These are phyloP conservation scores for Carex myosuroides DNA, from an alignment of 176 grass and related monocot species.

Conservation along the genomic window DNA sequence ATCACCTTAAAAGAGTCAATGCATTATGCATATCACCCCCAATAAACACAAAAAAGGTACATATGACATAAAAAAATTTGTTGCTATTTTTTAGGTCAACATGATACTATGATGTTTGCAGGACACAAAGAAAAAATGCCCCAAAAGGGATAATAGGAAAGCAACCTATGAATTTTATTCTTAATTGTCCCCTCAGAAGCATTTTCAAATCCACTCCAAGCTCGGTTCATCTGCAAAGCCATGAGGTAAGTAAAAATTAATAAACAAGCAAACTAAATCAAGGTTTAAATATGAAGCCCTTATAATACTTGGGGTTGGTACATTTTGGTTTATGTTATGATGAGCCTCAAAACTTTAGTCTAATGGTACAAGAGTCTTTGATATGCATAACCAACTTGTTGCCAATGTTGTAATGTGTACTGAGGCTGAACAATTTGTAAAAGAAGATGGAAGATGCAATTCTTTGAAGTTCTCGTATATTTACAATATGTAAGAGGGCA, in stretches of 20 bases:
- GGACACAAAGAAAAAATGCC: neutral
- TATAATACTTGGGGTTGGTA: neutral
- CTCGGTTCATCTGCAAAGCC: conserved; percentile 59
- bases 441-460: neutral
- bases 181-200: conserved; percentile 76
- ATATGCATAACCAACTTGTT: neutral
- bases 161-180: conserved; percentile 65
- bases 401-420: neutral
- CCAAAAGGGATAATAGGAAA: neutral
- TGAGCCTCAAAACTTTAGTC: neutral
- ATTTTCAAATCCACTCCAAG: conserved; percentile 73
- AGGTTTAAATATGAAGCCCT: neutral
- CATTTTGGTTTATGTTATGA: neutral
- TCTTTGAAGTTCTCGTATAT: neutral
- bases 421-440: neutral
- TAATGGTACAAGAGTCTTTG: neutral
- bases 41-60: neutral
- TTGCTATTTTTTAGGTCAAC: no score
- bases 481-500: neutral
- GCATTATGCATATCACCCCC: neutral
- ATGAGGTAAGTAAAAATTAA: neutral
- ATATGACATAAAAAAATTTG: neutral
- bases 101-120: neutral
- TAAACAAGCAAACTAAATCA: neutral
- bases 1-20: neutral